A percentile compares a stretch with the other conserved stretches of the same genome.
These are phyloP conservation scores for Saccharomyces pastorianus DNA, from an alignment of 1,139 yeast species.

Conservation along the genomic window DNA sequence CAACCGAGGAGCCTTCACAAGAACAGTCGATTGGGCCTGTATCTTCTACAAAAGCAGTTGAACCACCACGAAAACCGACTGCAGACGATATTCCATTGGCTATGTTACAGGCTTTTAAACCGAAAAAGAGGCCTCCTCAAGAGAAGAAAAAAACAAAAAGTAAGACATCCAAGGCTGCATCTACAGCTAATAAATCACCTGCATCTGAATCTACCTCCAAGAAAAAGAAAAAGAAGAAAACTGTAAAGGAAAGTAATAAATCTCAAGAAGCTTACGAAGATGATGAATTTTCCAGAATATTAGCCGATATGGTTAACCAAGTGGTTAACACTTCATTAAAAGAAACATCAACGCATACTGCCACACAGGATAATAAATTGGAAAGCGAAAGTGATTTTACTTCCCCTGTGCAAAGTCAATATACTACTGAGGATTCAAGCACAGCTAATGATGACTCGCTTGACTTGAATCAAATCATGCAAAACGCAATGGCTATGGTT, in stretches of 20 bases:
- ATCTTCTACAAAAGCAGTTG: neutral
- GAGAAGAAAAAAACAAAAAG: slow-evolving; percentile 4
- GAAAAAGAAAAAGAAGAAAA: slow-evolving; percentile 19
- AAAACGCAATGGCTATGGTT: slow-evolving; percentile 67
- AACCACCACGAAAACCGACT: neutral
- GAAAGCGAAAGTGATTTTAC: neutral
- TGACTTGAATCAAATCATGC: slow-evolving; percentile 61
- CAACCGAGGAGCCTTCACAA: slow-evolving; percentile 3
- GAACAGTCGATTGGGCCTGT: slow-evolving; percentile 5
- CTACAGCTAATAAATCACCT: neutral
- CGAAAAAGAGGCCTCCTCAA: neutral
- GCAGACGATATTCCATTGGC: neutral
- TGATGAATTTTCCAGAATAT: slow-evolving; percentile 28
- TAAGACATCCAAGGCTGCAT: slow-evolving; percentile 3
- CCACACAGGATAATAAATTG: slow-evolving; percentile 1
- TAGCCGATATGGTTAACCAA: slow-evolving; percentile 31
- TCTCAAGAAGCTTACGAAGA: slow-evolving; percentile 14
- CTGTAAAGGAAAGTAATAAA: slow-evolving; percentile 7
- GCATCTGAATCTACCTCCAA: slow-evolving; percentile 4
- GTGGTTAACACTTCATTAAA: slow-evolving; percentile 28
- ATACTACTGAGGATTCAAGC: neutral
- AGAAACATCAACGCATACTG: slow-evolving; percentile 4
- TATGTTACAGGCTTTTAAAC: neutral
- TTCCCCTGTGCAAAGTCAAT: neutral
- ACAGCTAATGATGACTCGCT: slow-evolving; percentile 33